Percentiles rank a stretch among this genome's conserved stretches.
Evolutionary conservation across 1,139 yeast species (phyloP).

Genomic region (Petasospora fabianii): DNA sequence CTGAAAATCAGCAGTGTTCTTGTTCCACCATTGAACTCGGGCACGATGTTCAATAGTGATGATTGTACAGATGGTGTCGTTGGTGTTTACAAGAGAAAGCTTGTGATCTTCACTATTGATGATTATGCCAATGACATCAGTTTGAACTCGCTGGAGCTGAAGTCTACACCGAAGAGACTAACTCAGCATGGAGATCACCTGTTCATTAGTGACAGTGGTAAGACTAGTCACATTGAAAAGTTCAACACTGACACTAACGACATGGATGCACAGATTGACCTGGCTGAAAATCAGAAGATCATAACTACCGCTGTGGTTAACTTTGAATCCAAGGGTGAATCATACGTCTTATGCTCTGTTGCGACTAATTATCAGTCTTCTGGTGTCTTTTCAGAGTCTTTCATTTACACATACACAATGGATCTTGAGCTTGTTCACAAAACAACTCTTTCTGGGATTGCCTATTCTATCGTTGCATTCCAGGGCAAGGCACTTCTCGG

Average conservation of each 20-base stretch:
- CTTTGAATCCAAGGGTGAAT: conserved; percentile 35
- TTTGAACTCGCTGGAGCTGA: conserved; percentile 40
- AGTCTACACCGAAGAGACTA: conserved; percentile 53
- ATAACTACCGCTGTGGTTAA: conserved; percentile 34
- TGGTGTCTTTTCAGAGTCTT: conserved; percentile 44
- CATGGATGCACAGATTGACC: conserved; percentile 40
- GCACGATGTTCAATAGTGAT: conserved; percentile 57
- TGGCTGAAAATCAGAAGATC: conserved; percentile 42
- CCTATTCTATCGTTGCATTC: conserved; percentile 51
- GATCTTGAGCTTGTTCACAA: conserved; percentile 52
- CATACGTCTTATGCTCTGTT: conserved; percentile 48
- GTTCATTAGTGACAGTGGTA: conserved; percentile 15
- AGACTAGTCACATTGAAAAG: conserved; percentile 53
- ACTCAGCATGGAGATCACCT: conserved; percentile 25
- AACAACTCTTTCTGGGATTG: conserved; percentile 52
- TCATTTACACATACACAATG: conserved; percentile 35
- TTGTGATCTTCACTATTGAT: conserved; percentile 62
- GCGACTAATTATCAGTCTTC: too few species aligned
- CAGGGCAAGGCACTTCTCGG: conserved; percentile 65
- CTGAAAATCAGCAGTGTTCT: conserved; percentile 17
- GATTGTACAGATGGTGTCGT: conserved; percentile 63
- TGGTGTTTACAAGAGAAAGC: conserved; percentile 50
- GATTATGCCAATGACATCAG: conserved; percentile 46
- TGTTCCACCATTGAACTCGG: conserved; percentile 31
- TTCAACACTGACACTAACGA: conserved; percentile 38